Percentiles rank a stretch among this genome's conserved stretches.
These are phyloP conservation scores for Suhomyces faveliae DNA, from an alignment of 805 yeast genomes.

Conservation along the genomic window DNA sequence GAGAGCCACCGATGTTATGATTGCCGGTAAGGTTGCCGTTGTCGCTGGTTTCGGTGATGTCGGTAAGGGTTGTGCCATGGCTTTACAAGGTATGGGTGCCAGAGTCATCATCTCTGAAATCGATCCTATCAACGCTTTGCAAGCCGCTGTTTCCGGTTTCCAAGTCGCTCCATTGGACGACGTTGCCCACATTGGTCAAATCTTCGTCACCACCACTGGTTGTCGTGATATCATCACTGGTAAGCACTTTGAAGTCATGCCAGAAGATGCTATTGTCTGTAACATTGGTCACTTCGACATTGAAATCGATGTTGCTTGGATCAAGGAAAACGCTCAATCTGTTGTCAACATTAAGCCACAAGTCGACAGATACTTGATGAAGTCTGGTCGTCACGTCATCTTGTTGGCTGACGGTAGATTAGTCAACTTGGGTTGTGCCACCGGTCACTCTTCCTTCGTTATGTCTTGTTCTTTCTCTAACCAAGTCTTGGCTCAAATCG, in stretches of 20 bases:
- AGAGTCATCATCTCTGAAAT: constrained; percentile 96
- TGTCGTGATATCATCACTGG: constrained; percentile 97
- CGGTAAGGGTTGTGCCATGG: constrained; percentile 99
- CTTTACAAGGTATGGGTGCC: constrained; percentile 98
- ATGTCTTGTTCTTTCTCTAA: constrained; percentile 99
- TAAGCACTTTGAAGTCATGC: constrained; percentile 86
- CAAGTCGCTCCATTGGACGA: constrained; percentile 95
- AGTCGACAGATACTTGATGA: constrained; percentile 93
- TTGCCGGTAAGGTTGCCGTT: constrained; percentile 98
- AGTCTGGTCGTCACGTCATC: constrained; percentile 89
- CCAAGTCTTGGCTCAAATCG: constrained; percentile 99
- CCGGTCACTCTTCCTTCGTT: constrained; percentile 98
- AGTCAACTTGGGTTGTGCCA: constrained; percentile 99
- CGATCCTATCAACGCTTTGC: constrained; percentile 98
- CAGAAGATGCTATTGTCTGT: constrained; percentile 99
- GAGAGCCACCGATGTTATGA: constrained; percentile 99
- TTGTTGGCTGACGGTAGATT: constrained; percentile 98
- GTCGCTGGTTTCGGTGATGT: constrained; percentile 99
- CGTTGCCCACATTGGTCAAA: constrained; percentile 90
- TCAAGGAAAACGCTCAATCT: constrained; percentile 88
- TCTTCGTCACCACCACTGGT: constrained; percentile 98
- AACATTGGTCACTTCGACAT: constrained; percentile 99
- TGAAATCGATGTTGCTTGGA: constrained; percentile 99
- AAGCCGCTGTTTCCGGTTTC: constrained; percentile 99
- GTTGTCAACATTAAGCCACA: constrained; percentile 98